These are phyloP conservation scores for Begonia loranthoides DNA, from an alignment of 306 rosid genomes.

Conservation along the genomic window DNA sequence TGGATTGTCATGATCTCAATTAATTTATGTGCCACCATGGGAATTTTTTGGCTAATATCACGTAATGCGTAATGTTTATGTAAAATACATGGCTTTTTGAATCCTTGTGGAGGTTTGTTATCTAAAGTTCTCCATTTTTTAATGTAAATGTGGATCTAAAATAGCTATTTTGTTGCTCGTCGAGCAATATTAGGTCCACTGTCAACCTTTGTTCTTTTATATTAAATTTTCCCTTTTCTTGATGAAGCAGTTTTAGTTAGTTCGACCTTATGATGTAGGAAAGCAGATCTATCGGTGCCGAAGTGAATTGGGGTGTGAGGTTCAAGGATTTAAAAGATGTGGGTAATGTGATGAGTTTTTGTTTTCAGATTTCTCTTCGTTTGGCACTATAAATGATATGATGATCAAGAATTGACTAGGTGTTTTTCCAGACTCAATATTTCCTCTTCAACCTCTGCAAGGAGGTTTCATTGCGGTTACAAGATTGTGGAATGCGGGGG, in stretches of 20 bases:
- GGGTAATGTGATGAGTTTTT: slow-evolving; percentile 23
- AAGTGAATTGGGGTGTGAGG: slow-evolving; percentile 99
- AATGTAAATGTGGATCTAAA: background rate
- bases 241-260: background rate
- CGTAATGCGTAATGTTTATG: too few species aligned
- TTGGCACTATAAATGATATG: slow-evolving; percentile 6
- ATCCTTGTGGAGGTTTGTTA: background rate
- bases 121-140: background rate
- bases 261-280: slow-evolving; percentile 35
- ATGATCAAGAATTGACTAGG: slow-evolving; percentile 18
- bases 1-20: too few species aligned
- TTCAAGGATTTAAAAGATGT: slow-evolving; percentile 70
- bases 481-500: slow-evolving; percentile 65
- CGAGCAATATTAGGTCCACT: background rate
- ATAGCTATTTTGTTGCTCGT: background rate
- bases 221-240: background rate
- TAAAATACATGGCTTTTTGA: too few species aligned
- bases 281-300: slow-evolving; percentile 83
- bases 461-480: slow-evolving; percentile 79
- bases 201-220: background rate
- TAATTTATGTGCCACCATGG: too few species aligned
- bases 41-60: too few species aligned
- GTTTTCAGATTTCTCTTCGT: slow-evolving; percentile 6
- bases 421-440: slow-evolving; percentile 46
- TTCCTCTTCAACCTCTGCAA: slow-evolving; percentile 72